A percentile compares a stretch with the other conserved stretches of the same genome.
Evolutionary conservation across 148 eudicot species (phyloP).

Genomic region (Rhododendron mucronatum): DNA sequence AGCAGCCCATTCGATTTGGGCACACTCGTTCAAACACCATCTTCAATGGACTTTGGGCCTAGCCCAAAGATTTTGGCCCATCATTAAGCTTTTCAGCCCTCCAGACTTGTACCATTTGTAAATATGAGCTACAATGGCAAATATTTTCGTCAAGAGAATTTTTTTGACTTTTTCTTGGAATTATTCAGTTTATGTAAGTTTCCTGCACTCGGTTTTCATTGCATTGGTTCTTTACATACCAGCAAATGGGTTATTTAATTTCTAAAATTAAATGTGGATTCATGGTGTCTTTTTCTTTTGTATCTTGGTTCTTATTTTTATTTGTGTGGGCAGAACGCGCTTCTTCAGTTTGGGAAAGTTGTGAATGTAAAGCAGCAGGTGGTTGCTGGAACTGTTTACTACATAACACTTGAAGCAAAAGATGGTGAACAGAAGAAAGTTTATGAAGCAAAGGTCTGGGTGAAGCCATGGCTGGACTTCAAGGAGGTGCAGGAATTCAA

Average conservation of each 20-base stretch:
- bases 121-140: neutral
- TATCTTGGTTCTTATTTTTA: neutral
- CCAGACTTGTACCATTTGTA: neutral
- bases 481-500: slow-evolving; percentile 51
- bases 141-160: neutral
- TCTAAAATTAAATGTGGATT: neutral
- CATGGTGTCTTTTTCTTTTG: neutral
- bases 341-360: slow-evolving; percentile 38
- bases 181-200: neutral
- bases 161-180: neutral
- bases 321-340: slow-evolving; percentile 26
- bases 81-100: neutral
- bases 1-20: neutral
- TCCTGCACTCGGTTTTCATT: neutral
- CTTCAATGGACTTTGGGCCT: neutral
- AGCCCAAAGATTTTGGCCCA: neutral
- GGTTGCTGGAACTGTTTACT: slow-evolving; percentile 41
- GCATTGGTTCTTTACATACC: neutral
- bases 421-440: slow-evolving; percentile 23
- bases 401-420: slow-evolving; percentile 37
- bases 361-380: slow-evolving; percentile 41
- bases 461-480: slow-evolving; percentile 50
- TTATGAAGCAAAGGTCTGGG: slow-evolving; percentile 53
- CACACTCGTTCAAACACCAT: neutral
- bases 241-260: neutral